A percentile compares a stretch with the other conserved stretches of the same genome.
Conservation (phyloP, 164 flowering plant genomes). For the Magnolia sinica region DNA sequence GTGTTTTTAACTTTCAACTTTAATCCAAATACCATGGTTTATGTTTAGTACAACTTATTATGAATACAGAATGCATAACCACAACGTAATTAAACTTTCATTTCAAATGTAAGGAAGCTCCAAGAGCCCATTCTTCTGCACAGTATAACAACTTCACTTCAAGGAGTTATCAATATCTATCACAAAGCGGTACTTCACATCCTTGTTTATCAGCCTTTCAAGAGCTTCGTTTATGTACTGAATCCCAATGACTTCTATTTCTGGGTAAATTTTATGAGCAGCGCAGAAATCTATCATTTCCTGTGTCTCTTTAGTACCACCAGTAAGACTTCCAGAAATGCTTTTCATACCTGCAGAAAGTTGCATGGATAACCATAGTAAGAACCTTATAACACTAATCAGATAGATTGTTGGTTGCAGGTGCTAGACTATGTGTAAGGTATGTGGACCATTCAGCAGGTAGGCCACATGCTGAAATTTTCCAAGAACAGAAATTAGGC, state of each 20-base stretch:
- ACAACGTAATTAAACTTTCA: no score
- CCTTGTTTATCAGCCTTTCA: constrained; percentile 70
- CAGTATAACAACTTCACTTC: constrained; percentile 33
- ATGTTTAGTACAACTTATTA: no score
- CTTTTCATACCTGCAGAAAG: constrained; percentile 53
- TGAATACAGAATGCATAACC: no score
- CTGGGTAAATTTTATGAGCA: constrained; percentile 61
- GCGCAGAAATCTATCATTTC: constrained; percentile 91
- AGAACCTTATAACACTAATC: neutral
- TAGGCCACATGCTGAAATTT: no score
- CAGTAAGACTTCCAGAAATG: constrained; percentile 62
- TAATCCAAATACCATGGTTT: no score
- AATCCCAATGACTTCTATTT: constrained; percentile 70
- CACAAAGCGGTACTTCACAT: constrained; percentile 84
- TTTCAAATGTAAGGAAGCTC: no score
- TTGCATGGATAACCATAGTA: neutral
- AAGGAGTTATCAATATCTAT: constrained; percentile 74
- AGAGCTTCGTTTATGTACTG: constrained; percentile 80
- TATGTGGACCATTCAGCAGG: no score
- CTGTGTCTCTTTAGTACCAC: constrained; percentile 73
- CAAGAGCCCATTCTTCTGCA: neutral
- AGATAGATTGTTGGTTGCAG: neutral
- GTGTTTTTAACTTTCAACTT: no score
- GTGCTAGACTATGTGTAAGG: neutral
- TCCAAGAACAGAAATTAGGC: no score